These are phyloP conservation scores for Neurospora hispaniola DNA, from an alignment of 495 filamentous ascomycete species.

Conservation along the genomic window DNA sequence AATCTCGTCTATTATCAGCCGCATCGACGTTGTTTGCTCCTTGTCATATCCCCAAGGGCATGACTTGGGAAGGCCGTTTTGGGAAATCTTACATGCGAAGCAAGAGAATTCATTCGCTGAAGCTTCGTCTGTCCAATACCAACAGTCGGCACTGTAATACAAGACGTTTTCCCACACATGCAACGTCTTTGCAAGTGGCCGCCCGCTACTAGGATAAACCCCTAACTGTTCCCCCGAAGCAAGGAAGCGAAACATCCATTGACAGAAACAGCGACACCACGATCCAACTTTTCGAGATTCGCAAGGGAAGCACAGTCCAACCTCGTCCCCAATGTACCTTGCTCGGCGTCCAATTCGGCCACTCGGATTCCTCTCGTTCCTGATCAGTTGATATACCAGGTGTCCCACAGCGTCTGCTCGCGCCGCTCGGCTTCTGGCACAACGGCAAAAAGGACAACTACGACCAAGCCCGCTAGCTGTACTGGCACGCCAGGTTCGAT, in stretches of 20 bases:
- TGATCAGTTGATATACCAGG: constrained; percentile 10
- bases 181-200: background rate
- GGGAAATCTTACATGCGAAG: background rate
- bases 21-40: background rate
- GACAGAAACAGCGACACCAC: background rate
- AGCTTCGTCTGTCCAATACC: background rate
- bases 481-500: too few species aligned
- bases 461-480: constrained; percentile 30
- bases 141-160: background rate
- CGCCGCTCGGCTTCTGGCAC: constrained; percentile 46
- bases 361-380: background rate
- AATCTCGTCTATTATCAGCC: background rate
- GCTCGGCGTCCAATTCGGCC: background rate
- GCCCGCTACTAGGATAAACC: background rate
- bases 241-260: background rate
- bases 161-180: background rate
- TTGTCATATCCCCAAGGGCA: too few species aligned
- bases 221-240: background rate
- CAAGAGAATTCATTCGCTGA: background rate
- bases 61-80: background rate
- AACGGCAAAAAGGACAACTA: constrained; percentile 46
- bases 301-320: background rate
- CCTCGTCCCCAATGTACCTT: background rate
- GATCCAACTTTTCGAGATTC: background rate
- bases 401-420: constrained; percentile 38